Evolutionary conservation across 2,329 filamentous ascomycete species (phyloP), one percentile per base, ranked within the genome.

Genomic region (Alternaria metachromatica): DNA sequence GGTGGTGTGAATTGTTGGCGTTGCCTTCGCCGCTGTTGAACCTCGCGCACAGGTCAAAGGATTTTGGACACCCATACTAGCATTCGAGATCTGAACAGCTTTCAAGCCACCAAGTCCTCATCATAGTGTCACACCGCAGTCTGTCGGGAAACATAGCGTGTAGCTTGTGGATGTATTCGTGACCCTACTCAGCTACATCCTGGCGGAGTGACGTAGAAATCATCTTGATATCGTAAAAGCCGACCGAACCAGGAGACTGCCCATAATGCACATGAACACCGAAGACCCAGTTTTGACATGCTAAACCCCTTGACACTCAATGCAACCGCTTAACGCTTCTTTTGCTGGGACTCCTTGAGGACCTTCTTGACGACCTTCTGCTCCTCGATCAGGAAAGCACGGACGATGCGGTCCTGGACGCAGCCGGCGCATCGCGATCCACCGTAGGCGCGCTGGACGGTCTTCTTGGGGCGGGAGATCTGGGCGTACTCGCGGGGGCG

Each of bases 321-420:
- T 70, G 63, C 62, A 68, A 63, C 63, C 71, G 62, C 73, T 78
- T 80, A 83, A 69, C 78, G 80, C 80, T 87, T 89, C 83, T 92
- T 92, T 88, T 93, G 92, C 87, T 97, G 93, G 71, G 88, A 89
- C 89, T 98, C 95, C 92, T 97, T 97, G 84, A 98, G 90, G 80
- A 99, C 96, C 93, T 99, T 99, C 94, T 99, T 99, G 86, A 99
- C 96, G 80, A 99, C 98, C 93, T 99, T 99, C 89, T 99, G 96
- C 90, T 99, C 96, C 89, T 99, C 96, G 76, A 99, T 98, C 84
- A 99, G 87, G 91, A 99, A 99, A 72, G 96, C 96, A 78, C 96
- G 93, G 78, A 97, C 93, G 77, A 99, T 93, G 79, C 96, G 92
- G 88, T 99, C 96, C 85, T 95, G 94, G 78, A 99, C 96, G 85